Evolutionary conservation across 75 land plant genomes (phyloP).

Genomic region (Chamaecyparis obtusa): DNA sequence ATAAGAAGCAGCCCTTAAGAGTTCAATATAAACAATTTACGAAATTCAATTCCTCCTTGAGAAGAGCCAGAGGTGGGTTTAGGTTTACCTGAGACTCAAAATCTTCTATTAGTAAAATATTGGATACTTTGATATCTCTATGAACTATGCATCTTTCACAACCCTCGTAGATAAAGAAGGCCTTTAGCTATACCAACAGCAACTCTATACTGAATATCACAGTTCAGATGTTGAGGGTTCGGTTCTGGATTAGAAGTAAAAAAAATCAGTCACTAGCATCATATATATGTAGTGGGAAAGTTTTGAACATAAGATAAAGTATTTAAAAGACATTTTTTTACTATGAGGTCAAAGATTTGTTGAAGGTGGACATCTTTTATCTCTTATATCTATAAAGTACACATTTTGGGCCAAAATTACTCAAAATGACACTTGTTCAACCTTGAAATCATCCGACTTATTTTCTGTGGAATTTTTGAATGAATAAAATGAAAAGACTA

Average conservation of each 20-base stretch:
- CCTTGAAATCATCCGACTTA: no score
- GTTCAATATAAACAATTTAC: not conserved
- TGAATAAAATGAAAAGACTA: no score
- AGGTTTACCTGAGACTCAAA: conserved; percentile 74
- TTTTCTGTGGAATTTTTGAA: no score
- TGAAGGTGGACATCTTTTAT: not conserved
- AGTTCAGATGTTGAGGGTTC: conserved; percentile 28
- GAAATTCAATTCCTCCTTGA: not conserved
- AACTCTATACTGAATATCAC: conserved; percentile 54
- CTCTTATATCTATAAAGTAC: not conserved
- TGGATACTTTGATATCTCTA: conserved; percentile 79
- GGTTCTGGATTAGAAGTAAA: conserved; percentile 3
- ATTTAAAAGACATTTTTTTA: not conserved
- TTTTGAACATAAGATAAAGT: not conserved
- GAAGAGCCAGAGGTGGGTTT: not conserved
- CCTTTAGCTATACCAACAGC: conserved; percentile 71
- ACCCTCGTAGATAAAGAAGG: conserved; percentile 63
- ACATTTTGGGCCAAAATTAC: not conserved
- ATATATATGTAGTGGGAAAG: not conserved
- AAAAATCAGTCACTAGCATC: not conserved
- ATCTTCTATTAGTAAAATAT: conserved; percentile 61
- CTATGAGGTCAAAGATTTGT: not conserved
- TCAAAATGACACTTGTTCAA: no score
- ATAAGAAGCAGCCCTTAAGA: not conserved
- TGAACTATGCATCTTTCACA: conserved; percentile 76